Evolutionary conservation across 2,329 filamentous ascomycete genomes (phyloP).

Genomic region (Didymosphaeria variabile): DNA sequence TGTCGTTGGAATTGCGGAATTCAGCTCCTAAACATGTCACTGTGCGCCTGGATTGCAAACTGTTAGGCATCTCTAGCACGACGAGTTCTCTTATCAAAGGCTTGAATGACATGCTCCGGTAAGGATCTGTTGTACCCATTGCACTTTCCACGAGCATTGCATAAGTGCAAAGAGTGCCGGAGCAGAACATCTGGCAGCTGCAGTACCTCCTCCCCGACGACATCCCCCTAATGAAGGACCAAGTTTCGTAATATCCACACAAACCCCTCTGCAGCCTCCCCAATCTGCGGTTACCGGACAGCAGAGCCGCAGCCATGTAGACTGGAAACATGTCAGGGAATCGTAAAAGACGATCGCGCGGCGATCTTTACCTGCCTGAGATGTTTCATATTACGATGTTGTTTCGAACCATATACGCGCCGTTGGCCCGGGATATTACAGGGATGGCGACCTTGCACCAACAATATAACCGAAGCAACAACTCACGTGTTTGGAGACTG

Average conservation of each 20-base stretch:
- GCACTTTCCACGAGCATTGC: too few relatives aligned
- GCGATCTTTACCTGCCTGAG: neutral
- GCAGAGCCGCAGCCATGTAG: neutral
- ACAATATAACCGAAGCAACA: conserved; percentile 1
- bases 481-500: neutral
- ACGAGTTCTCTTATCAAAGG: too few relatives aligned
- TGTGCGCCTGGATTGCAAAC: too few relatives aligned
- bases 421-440: neutral
- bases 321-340: neutral
- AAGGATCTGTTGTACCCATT: too few relatives aligned
- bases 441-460: neutral
- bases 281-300: neutral
- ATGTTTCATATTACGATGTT: neutral
- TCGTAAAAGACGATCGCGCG: neutral
- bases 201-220: too few relatives aligned
- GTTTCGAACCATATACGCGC: neutral
- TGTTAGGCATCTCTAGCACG: too few relatives aligned
- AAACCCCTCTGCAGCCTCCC: neutral
- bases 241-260: neutral
- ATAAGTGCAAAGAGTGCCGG: too few relatives aligned
- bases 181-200: too few relatives aligned
- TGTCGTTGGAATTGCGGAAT: too few relatives aligned
- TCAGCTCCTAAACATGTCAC: too few relatives aligned
- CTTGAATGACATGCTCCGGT: too few relatives aligned
- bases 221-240: too few relatives aligned